A percentile compares a stretch with the other conserved stretches of the same genome.
These are phyloP conservation scores for Anthoceros angustus DNA, from an alignment of 225 moss, liverwort and hornwort species.

Conservation along the genomic window DNA sequence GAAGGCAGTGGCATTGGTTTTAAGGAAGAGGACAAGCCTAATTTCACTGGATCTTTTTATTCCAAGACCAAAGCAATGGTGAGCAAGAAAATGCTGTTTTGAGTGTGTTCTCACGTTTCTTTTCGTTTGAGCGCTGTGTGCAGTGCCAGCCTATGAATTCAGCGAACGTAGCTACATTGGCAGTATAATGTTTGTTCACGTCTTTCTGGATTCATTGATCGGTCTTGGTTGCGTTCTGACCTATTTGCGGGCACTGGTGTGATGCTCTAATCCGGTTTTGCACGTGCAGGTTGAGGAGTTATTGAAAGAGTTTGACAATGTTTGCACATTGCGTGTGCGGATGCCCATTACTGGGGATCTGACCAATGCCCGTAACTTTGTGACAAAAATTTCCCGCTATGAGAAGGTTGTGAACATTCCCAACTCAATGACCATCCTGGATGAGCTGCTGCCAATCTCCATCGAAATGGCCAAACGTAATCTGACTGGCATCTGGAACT, in stretches of 20 bases:
- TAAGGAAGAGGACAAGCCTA: background rate
- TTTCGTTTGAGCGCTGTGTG: background rate
- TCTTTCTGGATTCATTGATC: background rate
- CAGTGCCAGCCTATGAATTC: background rate
- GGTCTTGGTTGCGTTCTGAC: too few species aligned
- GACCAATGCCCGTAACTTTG: background rate
- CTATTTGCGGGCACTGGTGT: too few species aligned
- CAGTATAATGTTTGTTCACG: background rate
- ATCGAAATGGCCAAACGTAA: background rate
- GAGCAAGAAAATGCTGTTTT: background rate
- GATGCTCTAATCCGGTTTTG: background rate
- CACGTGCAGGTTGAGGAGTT: background rate
- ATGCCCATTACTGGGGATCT: conserved; percentile 2
- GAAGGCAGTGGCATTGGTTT: conserved; percentile 1
- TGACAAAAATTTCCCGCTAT: conserved; percentile 2
- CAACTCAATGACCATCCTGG: conserved; percentile 1
- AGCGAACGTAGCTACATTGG: background rate
- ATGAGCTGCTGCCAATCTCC: conserved; percentile 3
- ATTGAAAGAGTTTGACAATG: background rate
- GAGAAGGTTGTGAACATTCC: conserved; percentile 5
- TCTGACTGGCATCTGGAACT: background rate
- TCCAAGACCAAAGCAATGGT: conserved; percentile 4
- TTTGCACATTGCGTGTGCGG: background rate
- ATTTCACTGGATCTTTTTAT: background rate
- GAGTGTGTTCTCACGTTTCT: background rate